Conservation (phyloP, 2,329 filamentous ascomycete species). For the Incumbomyces lentus region DNA sequence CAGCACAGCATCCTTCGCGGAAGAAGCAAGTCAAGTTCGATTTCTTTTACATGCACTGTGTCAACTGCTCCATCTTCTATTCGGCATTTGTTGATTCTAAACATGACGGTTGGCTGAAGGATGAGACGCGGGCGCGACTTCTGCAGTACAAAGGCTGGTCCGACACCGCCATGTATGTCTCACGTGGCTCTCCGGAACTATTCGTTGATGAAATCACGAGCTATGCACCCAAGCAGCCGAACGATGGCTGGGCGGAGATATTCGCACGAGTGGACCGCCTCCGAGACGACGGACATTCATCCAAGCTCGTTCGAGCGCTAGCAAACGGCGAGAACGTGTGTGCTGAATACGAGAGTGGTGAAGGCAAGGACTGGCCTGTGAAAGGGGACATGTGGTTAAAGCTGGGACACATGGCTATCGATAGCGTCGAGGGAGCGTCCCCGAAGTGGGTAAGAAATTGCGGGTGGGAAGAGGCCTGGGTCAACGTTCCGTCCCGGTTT, state of each 20-base stretch:
- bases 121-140: slow-evolving; percentile 53
- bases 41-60: slow-evolving; percentile 71
- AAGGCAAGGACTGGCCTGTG: slow-evolving; percentile 27
- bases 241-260: slow-evolving; percentile 34
- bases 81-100: slow-evolving; percentile 37
- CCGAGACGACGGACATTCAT: slow-evolving; percentile 67
- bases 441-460: slow-evolving; percentile 29
- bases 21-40: slow-evolving; percentile 63
- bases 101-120: slow-evolving; percentile 49
- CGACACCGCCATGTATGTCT: slow-evolving; percentile 65
- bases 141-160: slow-evolving; percentile 73
- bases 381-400: slow-evolving; percentile 35
- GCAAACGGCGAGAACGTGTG: slow-evolving; percentile 50
- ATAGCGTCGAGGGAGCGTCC: slow-evolving; percentile 22
- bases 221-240: slow-evolving; percentile 45
- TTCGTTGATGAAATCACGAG: slow-evolving; percentile 46
- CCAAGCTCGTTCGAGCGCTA: slow-evolving; percentile 64
- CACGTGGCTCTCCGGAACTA: slow-evolving; percentile 53
- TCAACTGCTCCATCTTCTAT: slow-evolving; percentile 70
- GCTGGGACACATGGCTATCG: slow-evolving; percentile 34
- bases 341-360: slow-evolving; percentile 26
- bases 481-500: slow-evolving; percentile 18
- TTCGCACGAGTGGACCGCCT: slow-evolving; percentile 37
- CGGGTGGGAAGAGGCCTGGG: slow-evolving; percentile 36
- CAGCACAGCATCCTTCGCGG: slow-evolving; percentile 48